These are phyloP conservation scores for Tillandsia leiboldiana DNA, from an alignment of 176 grass and related monocot species.

Conservation along the genomic window DNA sequence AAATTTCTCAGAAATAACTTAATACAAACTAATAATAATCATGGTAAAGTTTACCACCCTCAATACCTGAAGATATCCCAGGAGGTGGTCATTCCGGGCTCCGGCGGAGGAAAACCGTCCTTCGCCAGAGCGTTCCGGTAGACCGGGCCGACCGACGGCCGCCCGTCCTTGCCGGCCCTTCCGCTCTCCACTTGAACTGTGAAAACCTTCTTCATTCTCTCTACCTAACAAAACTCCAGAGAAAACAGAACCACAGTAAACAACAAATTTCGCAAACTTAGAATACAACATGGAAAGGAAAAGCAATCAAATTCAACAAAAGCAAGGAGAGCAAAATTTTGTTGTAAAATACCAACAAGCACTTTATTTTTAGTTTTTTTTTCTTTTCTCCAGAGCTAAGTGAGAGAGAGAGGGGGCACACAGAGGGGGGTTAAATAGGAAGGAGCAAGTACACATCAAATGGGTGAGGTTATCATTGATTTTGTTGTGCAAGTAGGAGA, in stretches of 20 bases:
- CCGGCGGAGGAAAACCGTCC: constrained; percentile 53
- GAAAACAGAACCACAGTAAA: neutral
- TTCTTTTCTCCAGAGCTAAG: too few relatives aligned
- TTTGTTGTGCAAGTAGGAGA: neutral
- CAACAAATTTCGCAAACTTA: too few relatives aligned
- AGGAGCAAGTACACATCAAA: neutral
- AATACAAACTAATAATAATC: neutral
- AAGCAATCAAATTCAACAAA: too few relatives aligned
- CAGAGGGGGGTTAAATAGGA: neutral
- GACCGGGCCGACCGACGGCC: constrained; percentile 55
- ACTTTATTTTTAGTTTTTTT: too few relatives aligned
- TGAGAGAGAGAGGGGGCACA: neutral
- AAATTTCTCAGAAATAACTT: neutral
- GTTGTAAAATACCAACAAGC: too few relatives aligned
- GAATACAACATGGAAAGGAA: too few relatives aligned
- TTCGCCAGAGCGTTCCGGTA: constrained; percentile 61
- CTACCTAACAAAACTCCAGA: neutral
- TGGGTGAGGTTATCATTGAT: neutral
- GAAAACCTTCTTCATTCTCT: constrained; percentile 37
- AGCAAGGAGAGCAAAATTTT: too few relatives aligned
- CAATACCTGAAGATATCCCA: constrained; percentile 96
- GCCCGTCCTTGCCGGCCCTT: constrained; percentile 51
- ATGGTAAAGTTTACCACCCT: neutral
- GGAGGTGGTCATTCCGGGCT: constrained; percentile 61
- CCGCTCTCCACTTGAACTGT: constrained; percentile 64